Percentiles rank a stretch among this genome's conserved stretches.
phyloP scores from a whole-genome alignment of 768 basidiomycete genomes.

The Amanita muscaria region DNA sequence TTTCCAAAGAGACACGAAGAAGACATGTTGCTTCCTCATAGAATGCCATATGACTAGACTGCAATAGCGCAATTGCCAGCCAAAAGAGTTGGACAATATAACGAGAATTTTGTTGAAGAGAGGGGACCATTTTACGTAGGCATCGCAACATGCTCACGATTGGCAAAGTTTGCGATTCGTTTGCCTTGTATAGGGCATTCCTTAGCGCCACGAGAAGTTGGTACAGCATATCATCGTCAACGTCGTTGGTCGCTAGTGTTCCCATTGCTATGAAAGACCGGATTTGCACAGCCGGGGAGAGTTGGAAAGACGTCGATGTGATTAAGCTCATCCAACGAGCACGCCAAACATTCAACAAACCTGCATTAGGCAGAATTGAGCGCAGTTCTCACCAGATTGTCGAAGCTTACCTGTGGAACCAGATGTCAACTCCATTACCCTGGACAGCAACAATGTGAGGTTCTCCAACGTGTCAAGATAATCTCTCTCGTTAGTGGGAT shows the following conservation, averaged over 20 bases:
- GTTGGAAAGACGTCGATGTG: constrained; percentile 83
- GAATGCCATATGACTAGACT: constrained; percentile 65
- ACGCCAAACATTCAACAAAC: constrained; percentile 79
- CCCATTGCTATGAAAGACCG: constrained; percentile 81
- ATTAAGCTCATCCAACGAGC: constrained; percentile 91
- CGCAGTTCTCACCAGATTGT: background rate
- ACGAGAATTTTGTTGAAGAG: constrained; percentile 56
- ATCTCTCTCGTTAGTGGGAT: constrained; percentile 45
- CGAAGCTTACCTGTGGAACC: constrained; percentile 56
- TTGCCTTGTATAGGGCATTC: constrained; percentile 58
- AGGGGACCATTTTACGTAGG: constrained; percentile 69
- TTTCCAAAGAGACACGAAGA: constrained; percentile 54
- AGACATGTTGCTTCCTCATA: constrained; percentile 64
- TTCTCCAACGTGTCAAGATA: constrained; percentile 59
- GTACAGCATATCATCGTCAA: constrained; percentile 89
- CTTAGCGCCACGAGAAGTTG: constrained; percentile 87
- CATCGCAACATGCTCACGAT: constrained; percentile 87
- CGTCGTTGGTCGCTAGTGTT: constrained; percentile 71
- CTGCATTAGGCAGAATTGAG: constrained; percentile 26
- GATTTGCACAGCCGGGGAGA: constrained; percentile 80
- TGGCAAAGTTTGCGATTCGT: constrained; percentile 58
- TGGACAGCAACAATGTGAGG: constrained; percentile 53
- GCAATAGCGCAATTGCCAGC: constrained; percentile 77
- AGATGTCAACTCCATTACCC: constrained; percentile 55
- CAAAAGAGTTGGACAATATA: constrained; percentile 77